Evolutionary conservation across 352 stramenopile species (phyloP).

Genomic region (Thraustochytrium sp.): DNA sequence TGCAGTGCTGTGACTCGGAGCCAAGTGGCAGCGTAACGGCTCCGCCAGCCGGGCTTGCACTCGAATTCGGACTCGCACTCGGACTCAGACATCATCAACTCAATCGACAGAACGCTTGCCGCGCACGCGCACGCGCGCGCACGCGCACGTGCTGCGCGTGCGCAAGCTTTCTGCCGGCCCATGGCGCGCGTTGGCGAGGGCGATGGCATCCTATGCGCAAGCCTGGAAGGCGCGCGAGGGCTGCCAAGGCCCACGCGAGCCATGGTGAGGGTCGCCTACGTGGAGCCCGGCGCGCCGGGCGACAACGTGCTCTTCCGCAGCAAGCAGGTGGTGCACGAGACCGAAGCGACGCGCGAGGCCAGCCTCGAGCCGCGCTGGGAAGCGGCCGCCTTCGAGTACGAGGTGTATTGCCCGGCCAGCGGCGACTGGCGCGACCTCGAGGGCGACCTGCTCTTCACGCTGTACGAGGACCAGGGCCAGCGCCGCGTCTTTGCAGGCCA

Average conservation of each 20-base stretch:
- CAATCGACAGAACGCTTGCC: no score
- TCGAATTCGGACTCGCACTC: no score
- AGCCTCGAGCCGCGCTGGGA: neutral
- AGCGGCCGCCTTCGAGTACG: neutral
- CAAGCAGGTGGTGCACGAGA: conserved; percentile 14
- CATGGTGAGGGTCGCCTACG: neutral
- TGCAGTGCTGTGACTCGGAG: no score
- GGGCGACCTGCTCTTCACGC: conserved; percentile 7
- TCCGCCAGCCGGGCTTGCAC: no score
- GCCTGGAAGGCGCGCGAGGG: neutral
- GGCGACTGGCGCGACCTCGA: conserved; percentile 1
- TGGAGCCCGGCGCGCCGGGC: neutral
- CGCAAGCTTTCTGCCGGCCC: neutral
- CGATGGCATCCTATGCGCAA: neutral
- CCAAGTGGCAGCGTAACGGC: no score
- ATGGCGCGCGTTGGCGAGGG: neutral
- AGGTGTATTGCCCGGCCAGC: neutral
- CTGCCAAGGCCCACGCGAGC: neutral
- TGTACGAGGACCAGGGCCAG: neutral
- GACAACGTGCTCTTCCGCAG: neutral
- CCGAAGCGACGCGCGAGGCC: neutral
- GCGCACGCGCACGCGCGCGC: no score
- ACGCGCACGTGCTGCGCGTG: no score
- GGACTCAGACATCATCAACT: no score
- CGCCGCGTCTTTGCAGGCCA: neutral